Conservation (phyloP, 2,329 filamentous ascomycete genomes). For the Exophiala sideris region DNA sequence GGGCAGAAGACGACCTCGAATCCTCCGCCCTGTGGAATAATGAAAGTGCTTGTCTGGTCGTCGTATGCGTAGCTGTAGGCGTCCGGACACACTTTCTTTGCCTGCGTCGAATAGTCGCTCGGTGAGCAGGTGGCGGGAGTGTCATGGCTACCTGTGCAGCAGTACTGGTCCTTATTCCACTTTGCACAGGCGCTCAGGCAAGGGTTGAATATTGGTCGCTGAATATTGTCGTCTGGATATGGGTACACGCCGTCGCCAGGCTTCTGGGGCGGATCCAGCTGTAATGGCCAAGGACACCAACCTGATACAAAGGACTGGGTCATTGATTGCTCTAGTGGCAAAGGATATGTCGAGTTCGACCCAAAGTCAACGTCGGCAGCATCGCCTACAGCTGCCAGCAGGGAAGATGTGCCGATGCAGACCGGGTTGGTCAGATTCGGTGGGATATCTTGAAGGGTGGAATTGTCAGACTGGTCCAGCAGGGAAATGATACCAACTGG, state of each 20-base stretch:
- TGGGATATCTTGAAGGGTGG: constrained; percentile 60
- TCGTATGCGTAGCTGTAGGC: constrained; percentile 74
- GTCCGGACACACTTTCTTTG: constrained; percentile 76
- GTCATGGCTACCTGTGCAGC: constrained; percentile 69
- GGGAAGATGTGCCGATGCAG: constrained; percentile 68
- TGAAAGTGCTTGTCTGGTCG: constrained; percentile 56
- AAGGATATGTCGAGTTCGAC: constrained; percentile 63
- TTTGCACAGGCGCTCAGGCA: constrained; percentile 75
- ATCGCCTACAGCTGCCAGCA: constrained; percentile 48
- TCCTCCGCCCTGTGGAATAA: constrained; percentile 62
- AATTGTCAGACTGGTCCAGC: constrained; percentile 53
- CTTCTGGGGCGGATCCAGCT: constrained; percentile 63
- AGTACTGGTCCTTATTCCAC: constrained; percentile 64
- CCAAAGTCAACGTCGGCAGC: constrained; percentile 58
- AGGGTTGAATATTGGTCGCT: constrained; percentile 69
- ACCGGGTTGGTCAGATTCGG: constrained; percentile 73
- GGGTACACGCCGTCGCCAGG: constrained; percentile 74
- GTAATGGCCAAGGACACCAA: constrained; percentile 81
- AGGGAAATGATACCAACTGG: constrained; percentile 36
- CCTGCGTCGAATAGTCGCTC: constrained; percentile 64
- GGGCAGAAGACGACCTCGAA: constrained; percentile 81
- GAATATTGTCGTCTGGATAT: constrained; percentile 72
- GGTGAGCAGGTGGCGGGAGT: constrained; percentile 62
- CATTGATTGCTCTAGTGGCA: constrained; percentile 62
- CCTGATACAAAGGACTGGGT: constrained; percentile 56